These are phyloP conservation scores for Penicillium goetzii DNA, from an alignment of 495 filamentous ascomycete genomes.

Conservation along the genomic window DNA sequence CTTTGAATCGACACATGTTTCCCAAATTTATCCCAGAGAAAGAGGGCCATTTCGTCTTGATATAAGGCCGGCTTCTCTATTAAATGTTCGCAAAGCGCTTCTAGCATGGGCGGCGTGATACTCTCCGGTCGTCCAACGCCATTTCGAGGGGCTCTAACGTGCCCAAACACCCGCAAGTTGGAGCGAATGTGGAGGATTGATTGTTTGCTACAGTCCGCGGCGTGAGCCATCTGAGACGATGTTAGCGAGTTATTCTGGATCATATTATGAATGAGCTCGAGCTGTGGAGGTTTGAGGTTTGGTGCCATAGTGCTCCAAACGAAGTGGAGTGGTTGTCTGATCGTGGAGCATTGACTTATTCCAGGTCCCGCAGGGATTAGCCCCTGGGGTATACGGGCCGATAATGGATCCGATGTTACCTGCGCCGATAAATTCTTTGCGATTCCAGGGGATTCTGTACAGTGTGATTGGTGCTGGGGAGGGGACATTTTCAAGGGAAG, in stretches of 20 bases:
- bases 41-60: constrained; percentile 39
- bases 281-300: constrained; percentile 11
- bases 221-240: constrained; percentile 10
- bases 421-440: too few relatives aligned
- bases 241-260: constrained; percentile 12
- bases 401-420: too few relatives aligned
- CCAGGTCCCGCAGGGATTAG: too few relatives aligned
- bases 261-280: constrained; percentile 13
- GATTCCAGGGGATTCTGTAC: too few relatives aligned
- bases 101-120: constrained; percentile 34
- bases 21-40: constrained; percentile 39
- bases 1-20: constrained; percentile 11
- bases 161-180: constrained; percentile 35
- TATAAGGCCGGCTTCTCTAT: constrained; percentile 39
- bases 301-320: constrained; percentile 14
- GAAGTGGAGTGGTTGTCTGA: too few relatives aligned
- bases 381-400: too few relatives aligned
- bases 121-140: constrained; percentile 20
- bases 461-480: too few relatives aligned
- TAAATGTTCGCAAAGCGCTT: constrained; percentile 36
- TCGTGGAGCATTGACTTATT: too few relatives aligned
- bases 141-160: constrained; percentile 30
- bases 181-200: constrained; percentile 22
- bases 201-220: constrained; percentile 10
- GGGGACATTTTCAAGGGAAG: too few relatives aligned